Base-by-base conservation (phyloP, 169 alveolate species). In the Plasmodium cynomolgi region DNA sequence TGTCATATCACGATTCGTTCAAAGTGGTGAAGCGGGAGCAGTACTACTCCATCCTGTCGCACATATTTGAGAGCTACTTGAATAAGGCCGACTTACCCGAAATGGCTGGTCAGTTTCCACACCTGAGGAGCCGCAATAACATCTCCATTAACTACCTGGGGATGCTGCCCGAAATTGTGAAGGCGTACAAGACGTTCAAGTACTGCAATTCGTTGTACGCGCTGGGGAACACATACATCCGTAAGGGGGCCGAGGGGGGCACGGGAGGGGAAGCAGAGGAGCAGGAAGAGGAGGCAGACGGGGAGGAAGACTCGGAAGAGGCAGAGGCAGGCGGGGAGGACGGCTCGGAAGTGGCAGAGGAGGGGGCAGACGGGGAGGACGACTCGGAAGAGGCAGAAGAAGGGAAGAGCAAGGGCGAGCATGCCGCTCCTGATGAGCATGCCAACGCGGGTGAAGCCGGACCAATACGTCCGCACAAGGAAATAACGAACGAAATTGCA, bases 61-160 rank as follows among this genome's bases (percentile, higher is more conserved):
- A 86, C 44, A 86, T 86, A 11, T 86, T 86, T 86, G 86, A 86
- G 44, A 86, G 86, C 29, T 86, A 86, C 71, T 20, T 75, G 68
- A 86, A 56, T 41, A 77, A n/a, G 20, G 68, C n/a, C 7, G 13
- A 75, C 33, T 77, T 68, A 15, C 6, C 17, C 44, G 9, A 34
- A 54, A 74, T 77, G 34, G 34, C 34, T 9, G 37, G 71, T 5
- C 56, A 50, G 44, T 86, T 77, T 37, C 84, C 84, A 1, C 23
- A 86, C 50, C 17, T 77, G 23, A 33, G 72, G 62, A 58, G 62
- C 44, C 26, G 54, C 0, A 33, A 58, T 23, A 47, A 39, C 81
- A 58, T 86, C 23, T 50, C 82, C 29, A 75, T 86, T 6, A 44
- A 86, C 23, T 86, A 50, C 72, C 41, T 86, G 74, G 93, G 93